Conservation (phyloP, 441 rosid genomes). For the Bocquillonia castaneifolia region DNA sequence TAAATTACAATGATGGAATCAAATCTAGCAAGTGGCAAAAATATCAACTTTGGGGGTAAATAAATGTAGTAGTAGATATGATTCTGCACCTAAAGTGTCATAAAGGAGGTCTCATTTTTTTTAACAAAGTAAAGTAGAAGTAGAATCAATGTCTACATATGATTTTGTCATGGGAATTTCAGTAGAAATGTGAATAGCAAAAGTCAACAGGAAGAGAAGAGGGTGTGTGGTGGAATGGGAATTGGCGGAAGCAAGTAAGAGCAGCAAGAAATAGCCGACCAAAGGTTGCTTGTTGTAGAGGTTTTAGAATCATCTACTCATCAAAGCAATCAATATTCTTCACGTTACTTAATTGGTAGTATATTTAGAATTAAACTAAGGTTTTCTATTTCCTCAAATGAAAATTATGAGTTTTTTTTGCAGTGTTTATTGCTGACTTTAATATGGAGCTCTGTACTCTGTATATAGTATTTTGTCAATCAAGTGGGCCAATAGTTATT, state of each 20-base stretch:
- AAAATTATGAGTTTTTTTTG: background rate
- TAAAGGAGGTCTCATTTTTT: slow-evolving; percentile 8
- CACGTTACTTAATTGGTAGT: background rate
- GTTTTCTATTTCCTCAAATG: background rate
- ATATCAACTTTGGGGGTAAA: background rate
- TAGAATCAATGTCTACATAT: background rate
- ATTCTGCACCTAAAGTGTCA: slow-evolving; percentile 4
- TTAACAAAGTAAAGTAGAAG: no score
- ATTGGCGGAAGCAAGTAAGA: slow-evolving; percentile 3
- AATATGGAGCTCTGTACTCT: background rate
- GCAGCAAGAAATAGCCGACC: slow-evolving; percentile 27
- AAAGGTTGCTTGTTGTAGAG: slow-evolving; percentile 27
- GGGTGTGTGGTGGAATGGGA: background rate
- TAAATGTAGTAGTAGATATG: slow-evolving; percentile 8
- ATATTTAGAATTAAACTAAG: background rate
- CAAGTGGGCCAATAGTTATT: slow-evolving; percentile 1
- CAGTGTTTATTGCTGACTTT: slow-evolving; percentile 24
- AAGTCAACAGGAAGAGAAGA: slow-evolving; percentile 12
- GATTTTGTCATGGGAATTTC: slow-evolving; percentile 3
- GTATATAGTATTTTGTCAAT: background rate
- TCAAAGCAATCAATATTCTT: slow-evolving; percentile 18
- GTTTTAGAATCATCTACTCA: slow-evolving; percentile 26
- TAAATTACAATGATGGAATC: background rate
- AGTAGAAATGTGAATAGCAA: background rate
- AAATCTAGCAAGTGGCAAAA: background rate